Evolutionary conservation across 2,329 filamentous ascomycete species (phyloP).

Genomic region (Diplodia intermedia): DNA sequence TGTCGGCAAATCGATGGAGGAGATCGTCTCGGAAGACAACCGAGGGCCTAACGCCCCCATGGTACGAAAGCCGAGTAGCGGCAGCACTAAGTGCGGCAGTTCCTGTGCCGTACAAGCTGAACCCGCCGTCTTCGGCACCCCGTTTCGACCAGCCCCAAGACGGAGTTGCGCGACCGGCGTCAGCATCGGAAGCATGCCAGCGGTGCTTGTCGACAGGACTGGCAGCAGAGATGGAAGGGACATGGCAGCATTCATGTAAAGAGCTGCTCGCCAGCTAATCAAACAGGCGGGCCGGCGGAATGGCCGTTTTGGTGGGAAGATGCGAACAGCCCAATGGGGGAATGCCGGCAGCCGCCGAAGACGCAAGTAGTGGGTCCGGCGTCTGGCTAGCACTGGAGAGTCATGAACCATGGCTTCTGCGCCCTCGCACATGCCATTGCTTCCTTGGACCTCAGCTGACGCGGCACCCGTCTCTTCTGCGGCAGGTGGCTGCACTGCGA

Average conservation of each 20-base stretch:
- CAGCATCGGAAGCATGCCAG: neutral
- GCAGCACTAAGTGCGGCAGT: neutral
- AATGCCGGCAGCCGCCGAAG: neutral
- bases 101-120: neutral
- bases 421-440: neutral
- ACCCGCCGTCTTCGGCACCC: neutral
- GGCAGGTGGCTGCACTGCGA: neutral
- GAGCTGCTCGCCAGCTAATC: neutral
- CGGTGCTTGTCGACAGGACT: neutral
- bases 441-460: neutral
- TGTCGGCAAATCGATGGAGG: neutral
- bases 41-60: neutral
- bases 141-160: neutral
- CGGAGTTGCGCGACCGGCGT: neutral
- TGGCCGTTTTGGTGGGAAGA: neutral
- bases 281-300: neutral
- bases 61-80: neutral
- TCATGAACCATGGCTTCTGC: neutral
- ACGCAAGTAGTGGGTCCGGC: neutral
- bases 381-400: neutral
- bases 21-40: neutral
- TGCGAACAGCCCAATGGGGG: neutral
- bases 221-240: neutral
- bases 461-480: neutral
- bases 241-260: neutral